Evolutionary conservation across 192 early-diverging fungal genomes (phyloP).

Genomic region (Coemansia umbellata): DNA sequence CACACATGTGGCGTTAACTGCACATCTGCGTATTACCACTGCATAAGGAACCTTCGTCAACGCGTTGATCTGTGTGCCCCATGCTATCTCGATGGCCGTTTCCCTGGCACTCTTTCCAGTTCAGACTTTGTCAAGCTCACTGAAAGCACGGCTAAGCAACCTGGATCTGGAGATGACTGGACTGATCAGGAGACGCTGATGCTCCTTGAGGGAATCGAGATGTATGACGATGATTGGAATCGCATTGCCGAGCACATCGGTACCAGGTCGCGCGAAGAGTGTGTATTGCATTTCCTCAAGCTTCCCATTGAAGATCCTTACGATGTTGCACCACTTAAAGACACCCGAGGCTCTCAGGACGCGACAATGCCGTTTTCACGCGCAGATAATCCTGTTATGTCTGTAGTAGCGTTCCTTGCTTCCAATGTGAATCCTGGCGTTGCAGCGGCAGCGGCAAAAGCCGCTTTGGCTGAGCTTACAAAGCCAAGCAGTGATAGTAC

Average conservation of each 20-base stretch:
- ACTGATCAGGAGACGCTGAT: conserved; percentile 80
- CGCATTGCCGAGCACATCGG: conserved; percentile 90
- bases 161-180: conserved; percentile 66
- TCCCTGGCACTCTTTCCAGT: conserved; percentile 73
- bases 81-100: conserved; percentile 93
- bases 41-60: conserved; percentile 58
- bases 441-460: conserved; percentile 81
- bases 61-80: conserved; percentile 75
- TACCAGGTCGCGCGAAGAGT: conserved; percentile 84
- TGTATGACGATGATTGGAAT: conserved; percentile 94
- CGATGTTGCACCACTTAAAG: conserved; percentile 42
- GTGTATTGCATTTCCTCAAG: conserved; percentile 82
- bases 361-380: conserved; percentile 69
- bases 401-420: conserved; percentile 82
- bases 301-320: conserved; percentile 87
- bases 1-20: conserved; percentile 84
- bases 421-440: conserved; percentile 84
- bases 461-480: conserved; percentile 70
- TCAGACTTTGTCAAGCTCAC: conserved; percentile 85
- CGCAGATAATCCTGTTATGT: conserved; percentile 88
- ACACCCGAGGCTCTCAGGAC: conserved; percentile 50
- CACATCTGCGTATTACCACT: conserved; percentile 75
- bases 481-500: not conserved
- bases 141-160: conserved; percentile 11
- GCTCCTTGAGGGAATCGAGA: conserved; percentile 88